phyloP scores from a whole-genome alignment of 495 filamentous ascomycete species.

The Xylaria nigripes region DNA sequence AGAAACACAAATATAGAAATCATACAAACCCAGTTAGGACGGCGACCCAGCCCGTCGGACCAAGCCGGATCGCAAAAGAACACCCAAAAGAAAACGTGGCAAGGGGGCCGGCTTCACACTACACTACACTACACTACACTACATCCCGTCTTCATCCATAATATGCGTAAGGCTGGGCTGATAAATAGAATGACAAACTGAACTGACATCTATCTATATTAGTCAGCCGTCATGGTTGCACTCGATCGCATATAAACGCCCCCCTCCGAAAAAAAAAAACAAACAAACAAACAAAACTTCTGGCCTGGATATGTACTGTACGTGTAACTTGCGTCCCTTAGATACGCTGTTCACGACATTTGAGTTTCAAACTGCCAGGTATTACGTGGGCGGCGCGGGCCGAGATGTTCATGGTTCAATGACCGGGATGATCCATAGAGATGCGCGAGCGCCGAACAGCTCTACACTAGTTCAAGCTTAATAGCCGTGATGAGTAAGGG shows the following conservation, averaged over 20 bases:
- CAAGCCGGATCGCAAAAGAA: background rate
- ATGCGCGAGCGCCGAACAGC: background rate
- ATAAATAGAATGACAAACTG: background rate
- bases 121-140: background rate
- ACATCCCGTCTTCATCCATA: background rate
- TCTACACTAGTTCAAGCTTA: too few species aligned
- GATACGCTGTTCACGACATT: too few species aligned
- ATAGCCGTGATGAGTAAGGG: too few species aligned
- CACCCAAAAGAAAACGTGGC: background rate
- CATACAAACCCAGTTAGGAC: background rate
- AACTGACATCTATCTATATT: background rate
- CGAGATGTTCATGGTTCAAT: background rate
- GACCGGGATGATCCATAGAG: background rate
- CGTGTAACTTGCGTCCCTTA: too few species aligned
- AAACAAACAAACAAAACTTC: too few species aligned
- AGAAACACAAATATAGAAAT: background rate
- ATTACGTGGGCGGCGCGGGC: conserved; percentile 3
- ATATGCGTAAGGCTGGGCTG: background rate
- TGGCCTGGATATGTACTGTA: too few species aligned
- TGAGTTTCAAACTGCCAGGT: too few species aligned
- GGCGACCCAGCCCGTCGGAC: background rate
- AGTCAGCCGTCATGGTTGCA: background rate
- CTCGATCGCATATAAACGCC: too few species aligned
- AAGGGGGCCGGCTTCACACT: background rate
- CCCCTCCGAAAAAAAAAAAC: too few species aligned